Evolutionary conservation across 164 flowering plant genomes (phyloP), one percentile per base, ranked within the genome.

Genomic region (Nymphaea colorata): DNA sequence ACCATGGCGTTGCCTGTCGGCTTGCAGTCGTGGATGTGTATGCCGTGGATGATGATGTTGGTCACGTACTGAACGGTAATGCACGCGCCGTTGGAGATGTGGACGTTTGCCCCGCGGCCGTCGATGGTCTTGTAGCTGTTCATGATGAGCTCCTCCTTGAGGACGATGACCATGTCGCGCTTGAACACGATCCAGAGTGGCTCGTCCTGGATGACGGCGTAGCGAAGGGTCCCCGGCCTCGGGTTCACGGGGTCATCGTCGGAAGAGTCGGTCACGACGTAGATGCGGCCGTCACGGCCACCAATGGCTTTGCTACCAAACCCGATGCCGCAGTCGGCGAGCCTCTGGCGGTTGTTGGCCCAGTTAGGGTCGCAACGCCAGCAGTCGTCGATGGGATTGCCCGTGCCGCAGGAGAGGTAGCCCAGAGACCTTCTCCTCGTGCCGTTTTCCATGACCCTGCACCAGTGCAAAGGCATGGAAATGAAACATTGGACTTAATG

Each of bases 141-240:
- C 88, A 89, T 83, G 57, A 87, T 79, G 4, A 89, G 85, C 80
- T 89, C 91, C 66, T 89, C 79, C 75, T 85, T 87, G 4, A 88
- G 78, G 0, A 77, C 78, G 71, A 89, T 84, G 62, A 84, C 85
- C 95, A 87, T 87, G 79, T 87, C 88, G n/a, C 88, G 68, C 72
- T 85, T 82, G 82, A 88, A 89, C 73, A 89, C 82, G 53, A 89
- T 89, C 95, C 95, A 89, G 43, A 89, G 73, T 3, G 91, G 95
- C 69, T 69, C 71, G 59, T 83, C 88, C 66, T 89, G 91, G 76
- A 89, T 89, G 55, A 87, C 95, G 3, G 87, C 95, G 59, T 89
- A 79, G 42, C 95, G 84, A 12, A 89, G 86, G 0, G 95, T 89
- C 2, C 95, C 92, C 0, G 92, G 90, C 64, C 66, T 69, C 25